phyloP scores from a whole-genome alignment of 352 stramenopile genomes.

The Globisporangium echinulatum region DNA sequence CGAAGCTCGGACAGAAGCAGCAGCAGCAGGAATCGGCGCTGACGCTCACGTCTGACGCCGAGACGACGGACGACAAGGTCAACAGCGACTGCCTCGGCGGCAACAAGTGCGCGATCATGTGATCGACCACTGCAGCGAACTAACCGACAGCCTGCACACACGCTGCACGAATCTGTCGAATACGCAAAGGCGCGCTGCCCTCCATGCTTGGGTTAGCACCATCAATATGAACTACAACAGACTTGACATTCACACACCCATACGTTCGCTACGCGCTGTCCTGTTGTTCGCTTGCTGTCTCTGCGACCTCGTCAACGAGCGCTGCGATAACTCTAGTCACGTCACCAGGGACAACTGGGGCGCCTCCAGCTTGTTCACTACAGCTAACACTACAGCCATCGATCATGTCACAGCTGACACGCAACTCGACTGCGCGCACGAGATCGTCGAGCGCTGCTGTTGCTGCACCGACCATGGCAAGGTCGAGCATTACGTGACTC shows the following conservation, averaged over 20 bases:
- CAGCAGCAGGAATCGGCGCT: slow-evolving; percentile 6
- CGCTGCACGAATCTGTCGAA: too few species aligned
- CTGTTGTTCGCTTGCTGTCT: not conserved
- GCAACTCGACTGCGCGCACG: slow-evolving; percentile 1
- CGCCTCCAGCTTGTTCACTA: too few species aligned
- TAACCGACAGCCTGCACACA: too few species aligned
- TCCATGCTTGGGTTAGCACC: too few species aligned
- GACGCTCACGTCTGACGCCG: slow-evolving; percentile 11
- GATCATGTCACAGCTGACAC: not conserved
- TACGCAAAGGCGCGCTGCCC: too few species aligned
- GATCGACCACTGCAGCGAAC: slow-evolving; percentile 1
- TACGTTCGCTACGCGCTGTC: not conserved
- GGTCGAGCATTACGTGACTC: slow-evolving; percentile 8
- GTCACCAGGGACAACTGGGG: too few species aligned
- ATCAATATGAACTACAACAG: too few species aligned
- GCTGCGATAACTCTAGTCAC: not conserved
- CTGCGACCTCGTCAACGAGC: not conserved
- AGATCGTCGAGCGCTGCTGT: slow-evolving; percentile 4
- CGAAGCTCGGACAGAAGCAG: slow-evolving; percentile 11
- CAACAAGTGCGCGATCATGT: slow-evolving; percentile 56
- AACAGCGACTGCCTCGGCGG: slow-evolving; percentile 31
- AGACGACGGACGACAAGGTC: slow-evolving; percentile 20
- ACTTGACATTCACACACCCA: too few species aligned
- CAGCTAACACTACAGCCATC: not conserved
- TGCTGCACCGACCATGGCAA: slow-evolving; percentile 12